Percentiles rank a stretch among this genome's conserved stretches.
phyloP scores from a whole-genome alignment of 768 basidiomycete genomes.

The Suillus brevipes region DNA sequence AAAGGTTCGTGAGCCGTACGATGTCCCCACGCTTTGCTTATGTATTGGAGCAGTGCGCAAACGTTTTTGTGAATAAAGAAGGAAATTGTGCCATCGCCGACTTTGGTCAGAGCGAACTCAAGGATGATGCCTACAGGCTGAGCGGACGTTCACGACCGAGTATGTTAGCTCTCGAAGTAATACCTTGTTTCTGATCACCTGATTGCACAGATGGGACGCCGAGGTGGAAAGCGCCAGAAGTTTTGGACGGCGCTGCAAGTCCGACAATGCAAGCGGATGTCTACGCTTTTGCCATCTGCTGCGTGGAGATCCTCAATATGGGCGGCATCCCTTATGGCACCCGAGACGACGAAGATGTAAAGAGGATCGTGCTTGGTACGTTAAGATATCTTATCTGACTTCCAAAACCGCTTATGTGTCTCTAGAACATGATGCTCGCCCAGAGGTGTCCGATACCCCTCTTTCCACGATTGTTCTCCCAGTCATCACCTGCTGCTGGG shows the following conservation, averaged over 20 bases:
- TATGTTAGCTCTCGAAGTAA: conserved; percentile 29
- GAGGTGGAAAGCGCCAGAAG: conserved; percentile 72
- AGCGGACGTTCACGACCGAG: conserved; percentile 51
- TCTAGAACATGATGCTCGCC: conserved; percentile 53
- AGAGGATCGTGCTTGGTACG: conserved; percentile 52
- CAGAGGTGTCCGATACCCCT: conserved; percentile 43
- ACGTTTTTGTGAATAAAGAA: conserved; percentile 71
- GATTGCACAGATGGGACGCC: conserved; percentile 54
- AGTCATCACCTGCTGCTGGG: conserved; percentile 60
- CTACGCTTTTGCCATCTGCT: conserved; percentile 68
- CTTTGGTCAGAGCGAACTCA: conserved; percentile 83
- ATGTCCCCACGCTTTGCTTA: background rate
- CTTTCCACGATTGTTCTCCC: conserved; percentile 36
- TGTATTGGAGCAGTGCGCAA: conserved; percentile 52
- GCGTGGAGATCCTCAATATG: conserved; percentile 61
- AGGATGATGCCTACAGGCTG: conserved; percentile 64
- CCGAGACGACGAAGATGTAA: conserved; percentile 51
- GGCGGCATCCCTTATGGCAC: conserved; percentile 61
- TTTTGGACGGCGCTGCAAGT: conserved; percentile 48
- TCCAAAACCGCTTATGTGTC: conserved; percentile 19
- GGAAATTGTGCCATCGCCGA: conserved; percentile 74
- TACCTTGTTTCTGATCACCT: conserved; percentile 2
- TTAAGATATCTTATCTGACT: conserved; percentile 14
- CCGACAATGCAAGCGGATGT: conserved; percentile 62
- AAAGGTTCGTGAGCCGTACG: conserved; percentile 49